phyloP scores from a whole-genome alignment of 2,329 filamentous ascomycete species.

The Mollisiaceae sp. region DNA sequence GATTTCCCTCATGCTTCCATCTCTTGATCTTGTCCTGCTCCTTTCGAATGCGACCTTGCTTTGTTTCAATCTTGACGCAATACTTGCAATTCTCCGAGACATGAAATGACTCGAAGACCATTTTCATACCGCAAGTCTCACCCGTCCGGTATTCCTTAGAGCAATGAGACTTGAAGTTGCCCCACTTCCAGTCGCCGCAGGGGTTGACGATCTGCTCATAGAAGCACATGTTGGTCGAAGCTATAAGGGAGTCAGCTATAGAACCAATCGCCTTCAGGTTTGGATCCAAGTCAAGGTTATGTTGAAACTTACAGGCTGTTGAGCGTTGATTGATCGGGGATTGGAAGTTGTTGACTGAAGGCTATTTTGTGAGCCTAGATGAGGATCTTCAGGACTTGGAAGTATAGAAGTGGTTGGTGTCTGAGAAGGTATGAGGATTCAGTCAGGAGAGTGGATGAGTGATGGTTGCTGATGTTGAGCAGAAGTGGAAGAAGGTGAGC shows the following conservation, averaged over 20 bases:
- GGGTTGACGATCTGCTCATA: slow-evolving; percentile 87
- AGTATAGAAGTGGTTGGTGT: slow-evolving; percentile 18
- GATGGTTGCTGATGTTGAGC: slow-evolving; percentile 37
- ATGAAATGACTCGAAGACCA: slow-evolving; percentile 76
- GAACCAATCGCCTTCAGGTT: slow-evolving; percentile 16
- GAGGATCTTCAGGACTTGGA: slow-evolving; percentile 7
- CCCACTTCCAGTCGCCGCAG: slow-evolving; percentile 95
- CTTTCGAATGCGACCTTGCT: slow-evolving; percentile 74
- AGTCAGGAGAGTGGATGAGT: slow-evolving; percentile 30
- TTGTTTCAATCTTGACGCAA: slow-evolving; percentile 89
- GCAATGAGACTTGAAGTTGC: slow-evolving; percentile 90
- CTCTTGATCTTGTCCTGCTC: slow-evolving; percentile 76
- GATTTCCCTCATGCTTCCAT: slow-evolving; percentile 57
- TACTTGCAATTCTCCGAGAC: slow-evolving; percentile 72
- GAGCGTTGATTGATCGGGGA: slow-evolving; percentile 16
- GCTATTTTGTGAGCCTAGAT: slow-evolving; percentile 10
- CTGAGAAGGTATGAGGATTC: slow-evolving; percentile 27
- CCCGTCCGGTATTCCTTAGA: slow-evolving; percentile 93
- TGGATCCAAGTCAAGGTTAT: slow-evolving; percentile 29
- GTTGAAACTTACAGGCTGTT: slow-evolving; percentile 36
- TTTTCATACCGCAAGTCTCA: slow-evolving; percentile 93
- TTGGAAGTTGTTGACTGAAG: slow-evolving; percentile 12
- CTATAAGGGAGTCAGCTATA: slow-evolving; percentile 30
- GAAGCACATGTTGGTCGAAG: slow-evolving; percentile 78
- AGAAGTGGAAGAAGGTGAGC: slow-evolving; percentile 23